A percentile compares a stretch with the other conserved stretches of the same genome.
phyloP scores from a whole-genome alignment of 2,329 filamentous ascomycete species.

The Fusarium continuum region DNA sequence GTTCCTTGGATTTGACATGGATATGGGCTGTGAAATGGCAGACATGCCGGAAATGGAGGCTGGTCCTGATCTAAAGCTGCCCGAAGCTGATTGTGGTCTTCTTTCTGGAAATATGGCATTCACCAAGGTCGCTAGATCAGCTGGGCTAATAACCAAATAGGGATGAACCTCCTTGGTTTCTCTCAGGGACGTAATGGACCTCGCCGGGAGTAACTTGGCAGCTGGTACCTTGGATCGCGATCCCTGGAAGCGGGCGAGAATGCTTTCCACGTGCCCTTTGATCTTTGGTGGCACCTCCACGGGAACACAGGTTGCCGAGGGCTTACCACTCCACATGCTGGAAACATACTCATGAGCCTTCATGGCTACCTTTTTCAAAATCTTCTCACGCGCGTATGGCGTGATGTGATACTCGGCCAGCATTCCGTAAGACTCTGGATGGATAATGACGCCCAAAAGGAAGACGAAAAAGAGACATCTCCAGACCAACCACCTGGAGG shows the following conservation, averaged over 20 bases:
- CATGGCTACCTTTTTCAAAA: slow-evolving; percentile 80
- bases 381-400: slow-evolving; percentile 86
- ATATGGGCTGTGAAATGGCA: slow-evolving; percentile 73
- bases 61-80: slow-evolving; percentile 70
- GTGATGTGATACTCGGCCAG: slow-evolving; percentile 93
- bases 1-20: slow-evolving; percentile 64
- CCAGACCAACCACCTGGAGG: slow-evolving; percentile 84
- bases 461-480: slow-evolving; percentile 94
- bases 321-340: slow-evolving; percentile 76
- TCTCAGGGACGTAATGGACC: slow-evolving; percentile 75
- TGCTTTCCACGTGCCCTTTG: slow-evolving; percentile 75
- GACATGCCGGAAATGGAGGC: slow-evolving; percentile 75
- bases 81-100: slow-evolving; percentile 70
- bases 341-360: slow-evolving; percentile 82
- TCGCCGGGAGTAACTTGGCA: slow-evolving; percentile 72
- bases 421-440: slow-evolving; percentile 83
- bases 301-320: slow-evolving; percentile 61
- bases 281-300: slow-evolving; percentile 66
- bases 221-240: slow-evolving; percentile 58
- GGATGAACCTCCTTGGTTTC: slow-evolving; percentile 83
- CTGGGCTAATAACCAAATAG: slow-evolving; percentile 80
- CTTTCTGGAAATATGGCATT: slow-evolving; percentile 85
- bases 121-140: slow-evolving; percentile 81
- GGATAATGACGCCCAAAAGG: slow-evolving; percentile 82
- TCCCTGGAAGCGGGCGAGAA: slow-evolving; percentile 71